Conservation (phyloP, 306 rosid species). For the Spatholobus suberectus region DNA sequence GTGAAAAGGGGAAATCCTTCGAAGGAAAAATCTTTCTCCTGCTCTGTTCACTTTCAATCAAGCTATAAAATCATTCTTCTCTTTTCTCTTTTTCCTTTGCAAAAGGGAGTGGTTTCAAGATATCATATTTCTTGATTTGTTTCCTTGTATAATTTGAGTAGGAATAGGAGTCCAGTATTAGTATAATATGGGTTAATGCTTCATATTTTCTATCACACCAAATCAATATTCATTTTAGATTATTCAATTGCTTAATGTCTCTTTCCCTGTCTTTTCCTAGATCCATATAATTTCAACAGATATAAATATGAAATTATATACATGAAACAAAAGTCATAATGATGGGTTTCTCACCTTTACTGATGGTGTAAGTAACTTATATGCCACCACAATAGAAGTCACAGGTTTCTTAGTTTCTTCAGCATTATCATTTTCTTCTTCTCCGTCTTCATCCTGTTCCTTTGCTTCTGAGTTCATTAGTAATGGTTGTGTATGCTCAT, state of each 20-base stretch:
- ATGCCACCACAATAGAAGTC: constrained; percentile 69
- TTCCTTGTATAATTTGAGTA: not conserved
- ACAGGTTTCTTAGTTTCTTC: constrained; percentile 69
- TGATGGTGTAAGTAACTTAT: constrained; percentile 85
- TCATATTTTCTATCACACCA: not conserved
- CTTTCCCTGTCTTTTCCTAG: not conserved
- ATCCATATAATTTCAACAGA: not conserved
- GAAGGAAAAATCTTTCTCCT: not conserved
- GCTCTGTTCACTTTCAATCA: not conserved
- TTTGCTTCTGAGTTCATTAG: constrained; percentile 55
- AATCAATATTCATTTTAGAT: not conserved
- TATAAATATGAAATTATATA: not conserved
- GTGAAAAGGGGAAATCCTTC: not conserved
- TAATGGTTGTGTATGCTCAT: constrained; percentile 59
- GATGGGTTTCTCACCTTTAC: constrained; percentile 59
- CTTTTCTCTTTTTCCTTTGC: not conserved
- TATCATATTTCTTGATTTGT: not conserved
- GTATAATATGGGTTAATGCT: not conserved
- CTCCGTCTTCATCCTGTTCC: constrained; percentile 50
- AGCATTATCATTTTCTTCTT: constrained; percentile 63
- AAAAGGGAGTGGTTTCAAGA: not conserved
- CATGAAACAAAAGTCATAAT: constrained; percentile 1
- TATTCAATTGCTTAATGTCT: not conserved
- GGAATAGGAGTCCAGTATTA: not conserved
- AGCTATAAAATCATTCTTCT: not conserved